A percentile compares a stretch with the other conserved stretches of the same genome.
Evolutionary conservation across 176 grass and related monocot species (phyloP).

Genomic region (Carex littledalei): DNA sequence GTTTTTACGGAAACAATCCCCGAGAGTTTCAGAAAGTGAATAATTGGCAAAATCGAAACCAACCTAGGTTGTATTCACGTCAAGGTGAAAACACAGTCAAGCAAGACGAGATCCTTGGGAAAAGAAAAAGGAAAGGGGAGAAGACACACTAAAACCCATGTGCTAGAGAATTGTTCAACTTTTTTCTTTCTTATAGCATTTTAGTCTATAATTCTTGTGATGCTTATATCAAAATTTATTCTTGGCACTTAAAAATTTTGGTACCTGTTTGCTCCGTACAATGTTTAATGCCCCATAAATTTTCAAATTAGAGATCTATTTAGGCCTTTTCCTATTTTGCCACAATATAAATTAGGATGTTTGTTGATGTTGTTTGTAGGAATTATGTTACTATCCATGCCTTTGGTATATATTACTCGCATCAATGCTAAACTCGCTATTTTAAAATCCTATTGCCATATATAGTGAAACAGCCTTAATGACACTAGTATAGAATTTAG

Average conservation of each 20-base stretch:
- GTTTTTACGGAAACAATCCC: too few species aligned
- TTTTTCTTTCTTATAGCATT: background rate
- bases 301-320: background rate
- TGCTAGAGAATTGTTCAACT: background rate
- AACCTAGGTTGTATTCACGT: too few species aligned
- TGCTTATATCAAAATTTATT: background rate
- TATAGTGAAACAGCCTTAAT: background rate
- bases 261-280: background rate
- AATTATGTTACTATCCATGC: background rate
- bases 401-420: too few species aligned
- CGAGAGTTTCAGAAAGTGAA: background rate
- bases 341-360: background rate
- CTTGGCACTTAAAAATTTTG: background rate
- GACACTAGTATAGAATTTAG: background rate
- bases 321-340: background rate
- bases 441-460: background rate
- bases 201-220: background rate
- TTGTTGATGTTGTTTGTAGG: background rate
- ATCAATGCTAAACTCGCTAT: too few species aligned
- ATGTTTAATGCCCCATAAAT: background rate
- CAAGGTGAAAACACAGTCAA: background rate
- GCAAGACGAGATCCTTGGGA: slow-evolving; percentile 19
- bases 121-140: slow-evolving; percentile 34
- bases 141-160: background rate
- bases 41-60: too few species aligned